phyloP scores from a whole-genome alignment of 163 green algal species.

The Chlamydomonas reinhardtii region DNA sequence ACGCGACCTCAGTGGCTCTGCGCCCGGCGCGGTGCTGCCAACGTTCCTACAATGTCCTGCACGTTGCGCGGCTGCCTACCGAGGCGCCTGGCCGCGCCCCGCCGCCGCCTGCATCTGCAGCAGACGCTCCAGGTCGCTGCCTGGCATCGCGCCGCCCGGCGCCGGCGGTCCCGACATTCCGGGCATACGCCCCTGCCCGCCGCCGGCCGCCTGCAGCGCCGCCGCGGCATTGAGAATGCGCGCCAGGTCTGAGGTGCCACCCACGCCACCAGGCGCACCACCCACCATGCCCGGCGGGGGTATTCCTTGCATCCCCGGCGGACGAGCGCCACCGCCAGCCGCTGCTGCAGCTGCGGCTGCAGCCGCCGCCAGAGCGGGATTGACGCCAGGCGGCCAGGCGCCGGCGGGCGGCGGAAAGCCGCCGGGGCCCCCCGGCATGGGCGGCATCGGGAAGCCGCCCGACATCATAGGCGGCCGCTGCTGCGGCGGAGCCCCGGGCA shows the following conservation, averaged over 20 bases:
- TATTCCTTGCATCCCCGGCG: background rate
- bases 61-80: background rate
- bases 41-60: background rate
- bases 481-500: background rate
- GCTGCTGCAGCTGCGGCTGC: background rate
- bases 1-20: too few species aligned
- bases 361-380: background rate
- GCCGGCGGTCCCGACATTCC: background rate
- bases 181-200: background rate
- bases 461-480: background rate
- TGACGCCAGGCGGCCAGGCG: background rate
- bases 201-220: background rate
- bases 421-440: background rate
- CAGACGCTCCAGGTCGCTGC: conserved; percentile 30
- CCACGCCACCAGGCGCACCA: background rate
- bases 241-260: background rate
- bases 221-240: conserved; percentile 14
- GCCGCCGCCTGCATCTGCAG: conserved; percentile 29
- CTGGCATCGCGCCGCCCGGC: conserved; percentile 1
- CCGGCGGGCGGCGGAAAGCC: background rate
- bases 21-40: background rate
- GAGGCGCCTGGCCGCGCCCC: background rate
- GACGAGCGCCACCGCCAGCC: background rate
- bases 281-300: background rate
- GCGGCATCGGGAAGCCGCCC: background rate